Base-by-base conservation (phyloP, 331 rosid species). In the Ulmus americana region DNA sequence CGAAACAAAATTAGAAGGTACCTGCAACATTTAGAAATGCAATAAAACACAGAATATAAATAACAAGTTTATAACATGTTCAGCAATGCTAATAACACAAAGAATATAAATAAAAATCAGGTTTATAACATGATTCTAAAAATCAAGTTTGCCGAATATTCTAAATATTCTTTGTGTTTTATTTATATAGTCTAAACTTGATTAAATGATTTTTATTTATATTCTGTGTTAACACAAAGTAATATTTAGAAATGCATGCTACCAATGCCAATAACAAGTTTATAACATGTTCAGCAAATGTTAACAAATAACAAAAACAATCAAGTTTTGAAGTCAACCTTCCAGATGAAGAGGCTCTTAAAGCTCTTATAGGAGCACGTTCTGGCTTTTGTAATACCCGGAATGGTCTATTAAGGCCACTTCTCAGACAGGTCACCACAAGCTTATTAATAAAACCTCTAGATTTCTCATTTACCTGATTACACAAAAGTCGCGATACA, bases 351-450 rank as follows among this genome's bases (percentile, higher is more conserved):
- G 99, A 94, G 67, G 97, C 77, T 74, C 99, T 84, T 74, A 94
- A 80, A 55, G 99, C 99, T 75, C 99, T 87, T 77, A 94, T 87
- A 39, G 95, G 97, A 12, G 97, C 87, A 48, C 96, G 96, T 70
- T 94, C 99, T 59, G 97, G 99, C 82, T 94, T 94, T 87, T 90
- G 97, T 75, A 94, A 71, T 63, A 90, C 95, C 70, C 99, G 90
- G 73, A 94, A 90, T 69, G 69, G 81, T 81, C 76, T 94, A 83
- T 90, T 90, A 67, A 74, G 86, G 68, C 99, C 97, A 73, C 97
- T 94, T 84, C 99, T 84, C 55, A 80, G 78, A 77, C 91, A 90
- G 80, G 96, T 87, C 75, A 94, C 91, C 75, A 85, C 85, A 55
- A 94, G 82, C 83, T 72, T 85, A 85, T 94, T 94, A 70, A 81